Evolutionary conservation across 2,329 filamentous ascomycete species (phyloP), one percentile per base, ranked within the genome.

Genomic region (Ciborinia camelliae): DNA sequence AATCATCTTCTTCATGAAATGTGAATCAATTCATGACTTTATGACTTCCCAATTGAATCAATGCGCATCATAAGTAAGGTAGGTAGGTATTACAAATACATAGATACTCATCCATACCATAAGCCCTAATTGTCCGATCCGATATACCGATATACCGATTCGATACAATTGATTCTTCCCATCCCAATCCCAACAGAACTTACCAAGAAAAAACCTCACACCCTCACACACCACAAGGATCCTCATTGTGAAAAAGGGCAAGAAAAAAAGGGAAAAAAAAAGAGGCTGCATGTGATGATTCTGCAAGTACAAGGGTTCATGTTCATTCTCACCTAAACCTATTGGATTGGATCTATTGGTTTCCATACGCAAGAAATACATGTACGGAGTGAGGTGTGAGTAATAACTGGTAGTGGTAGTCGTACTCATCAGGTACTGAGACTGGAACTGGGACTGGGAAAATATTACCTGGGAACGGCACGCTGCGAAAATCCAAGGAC

Each of bases 281-380:
- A 30, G 7, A 52, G 23, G 32, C 63, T 7, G 47, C 63, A 67
- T 65, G 63, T 65, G 66, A 64, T 60, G 65, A 48, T 60, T 53
- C 62, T 68, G 64, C 66, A 68, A 57, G 64, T 66, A 59, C 66
- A 68, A 68, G 66, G 66, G 53, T 57, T 58, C 51, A 37, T 28
- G 18, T 28, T 53, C 45, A 18, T 28, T 53, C 45, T 23, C 64
- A 62, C 57, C 39, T n/a, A n/a, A n/a, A 32, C 51, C 57, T 30
- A 43, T 43, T 30, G 23, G 9, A 10, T 57, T 57, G 14, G 26
- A 57, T 57, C 54, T 23, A 58, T 58, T 26, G 55, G 28, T 35
- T 58, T 58, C 54, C 41, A 58, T 35, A n/a, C n/a, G n/a, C n/a
- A n/a, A n/a, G n/a, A n/a, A n/a, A n/a, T n/a, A 45, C 41, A 58